Conservation (phyloP, 805 yeast species). For the Suhomyces sp. region DNA sequence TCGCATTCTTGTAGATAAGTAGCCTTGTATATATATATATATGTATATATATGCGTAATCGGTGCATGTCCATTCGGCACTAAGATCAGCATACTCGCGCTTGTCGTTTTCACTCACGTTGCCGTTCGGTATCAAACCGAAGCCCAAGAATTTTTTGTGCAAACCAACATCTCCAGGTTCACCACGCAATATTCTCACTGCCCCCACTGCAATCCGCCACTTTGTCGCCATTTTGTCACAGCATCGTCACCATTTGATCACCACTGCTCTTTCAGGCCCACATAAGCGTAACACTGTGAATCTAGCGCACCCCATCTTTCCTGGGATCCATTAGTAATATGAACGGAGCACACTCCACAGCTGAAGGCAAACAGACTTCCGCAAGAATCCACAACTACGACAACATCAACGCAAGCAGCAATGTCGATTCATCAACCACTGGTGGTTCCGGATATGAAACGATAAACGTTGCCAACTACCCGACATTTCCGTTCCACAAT, state of each 20-base stretch:
- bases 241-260: no score
- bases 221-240: neutral
- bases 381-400: neutral
- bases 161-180: neutral
- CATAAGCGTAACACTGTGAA: neutral
- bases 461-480: slow-evolving; percentile 1
- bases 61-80: neutral
- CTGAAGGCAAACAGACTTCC: neutral
- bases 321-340: neutral
- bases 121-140: neutral
- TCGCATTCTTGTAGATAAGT: neutral
- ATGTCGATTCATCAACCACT: neutral
- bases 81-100: neutral
- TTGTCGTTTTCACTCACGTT: neutral
- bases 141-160: neutral
- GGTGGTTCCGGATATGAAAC: slow-evolving; percentile 1
- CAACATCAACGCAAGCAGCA: neutral
- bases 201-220: neutral
- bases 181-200: neutral
- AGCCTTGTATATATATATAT: neutral
- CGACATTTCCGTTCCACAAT: slow-evolving; percentile 25
- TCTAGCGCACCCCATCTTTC: neutral
- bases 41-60: no score
- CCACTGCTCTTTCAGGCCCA: neutral
- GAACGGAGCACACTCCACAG: neutral